A percentile compares a stretch with the other conserved stretches of the same genome.
Evolutionary conservation across 208 protist species (phyloP).

Genomic region (Leishmania amazonensis): DNA sequence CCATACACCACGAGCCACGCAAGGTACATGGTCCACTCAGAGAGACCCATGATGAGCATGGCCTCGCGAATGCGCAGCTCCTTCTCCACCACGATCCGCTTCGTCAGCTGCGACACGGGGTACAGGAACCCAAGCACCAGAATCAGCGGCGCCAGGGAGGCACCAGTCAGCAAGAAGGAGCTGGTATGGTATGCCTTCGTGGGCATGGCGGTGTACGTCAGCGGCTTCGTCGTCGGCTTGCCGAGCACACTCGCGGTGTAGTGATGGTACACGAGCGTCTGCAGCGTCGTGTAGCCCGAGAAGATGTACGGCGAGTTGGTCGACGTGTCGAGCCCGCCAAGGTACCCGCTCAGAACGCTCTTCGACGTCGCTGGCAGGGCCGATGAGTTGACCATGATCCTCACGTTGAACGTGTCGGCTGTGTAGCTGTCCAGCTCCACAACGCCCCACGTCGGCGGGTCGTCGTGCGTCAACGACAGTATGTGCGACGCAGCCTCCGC

Average conservation of each 20-base stretch:
- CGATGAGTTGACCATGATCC: conserved; percentile 33
- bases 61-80: conserved; percentile 77
- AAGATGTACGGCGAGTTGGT: conserved; percentile 22
- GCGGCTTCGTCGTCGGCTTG: not conserved
- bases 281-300: conserved; percentile 40
- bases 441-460: conserved; percentile 25
- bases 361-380: conserved; percentile 20
- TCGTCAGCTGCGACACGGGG: conserved; percentile 64
- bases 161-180: conserved; percentile 29
- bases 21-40: conserved; percentile 47
- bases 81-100: conserved; percentile 80
- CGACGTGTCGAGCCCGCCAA: conserved; percentile 12
- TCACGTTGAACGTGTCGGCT: conserved; percentile 15
- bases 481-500: conserved; percentile 17
- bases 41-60: conserved; percentile 85
- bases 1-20: conserved; percentile 53
- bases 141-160: conserved; percentile 45
- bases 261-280: conserved; percentile 34
- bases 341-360: conserved; percentile 9
- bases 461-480: not conserved
- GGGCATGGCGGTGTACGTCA: conserved; percentile 31
- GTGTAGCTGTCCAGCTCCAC: conserved; percentile 21
- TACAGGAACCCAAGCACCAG: conserved; percentile 78
- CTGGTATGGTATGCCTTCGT: conserved; percentile 20
- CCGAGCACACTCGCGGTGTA: conserved; percentile 14